A percentile compares a stretch with the other conserved stretches of the same genome.
Evolutionary conservation across 2,329 filamentous ascomycete species (phyloP).

Genomic region (Fusarium transvaalense): DNA sequence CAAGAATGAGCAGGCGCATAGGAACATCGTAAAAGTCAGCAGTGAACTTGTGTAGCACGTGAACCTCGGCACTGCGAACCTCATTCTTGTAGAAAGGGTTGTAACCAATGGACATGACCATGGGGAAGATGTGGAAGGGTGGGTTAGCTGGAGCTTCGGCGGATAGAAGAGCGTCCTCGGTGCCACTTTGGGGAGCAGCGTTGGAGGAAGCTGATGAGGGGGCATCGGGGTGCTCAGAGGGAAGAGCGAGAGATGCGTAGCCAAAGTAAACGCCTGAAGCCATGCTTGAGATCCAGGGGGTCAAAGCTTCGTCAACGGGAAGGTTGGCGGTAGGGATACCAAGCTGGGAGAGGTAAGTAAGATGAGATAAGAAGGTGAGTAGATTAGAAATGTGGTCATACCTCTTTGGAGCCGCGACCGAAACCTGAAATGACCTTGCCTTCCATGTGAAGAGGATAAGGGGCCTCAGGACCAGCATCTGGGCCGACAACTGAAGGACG

Average conservation of each 20-base stretch:
- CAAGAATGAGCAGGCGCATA: slow-evolving; percentile 84
- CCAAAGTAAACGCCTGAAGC: slow-evolving; percentile 93
- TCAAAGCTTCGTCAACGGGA: slow-evolving; percentile 72
- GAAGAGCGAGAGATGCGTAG: slow-evolving; percentile 80
- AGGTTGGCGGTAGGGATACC: slow-evolving; percentile 98
- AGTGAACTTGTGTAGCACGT: slow-evolving; percentile 82
- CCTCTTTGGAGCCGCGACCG: slow-evolving; percentile 92
- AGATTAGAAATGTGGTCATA: slow-evolving; percentile 53
- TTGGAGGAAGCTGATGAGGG: slow-evolving; percentile 14
- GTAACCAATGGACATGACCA: slow-evolving; percentile 95
- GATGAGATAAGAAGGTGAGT: background rate
- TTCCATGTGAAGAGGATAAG: slow-evolving; percentile 86
- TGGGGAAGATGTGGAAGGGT: slow-evolving; percentile 72
- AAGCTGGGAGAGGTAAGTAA: slow-evolving; percentile 66
- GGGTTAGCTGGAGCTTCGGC: slow-evolving; percentile 38
- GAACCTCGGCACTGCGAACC: slow-evolving; percentile 87
- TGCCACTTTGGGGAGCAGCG: slow-evolving; percentile 21
- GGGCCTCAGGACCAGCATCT: slow-evolving; percentile 77
- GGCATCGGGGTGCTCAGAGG: slow-evolving; percentile 60
- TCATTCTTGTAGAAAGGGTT: slow-evolving; percentile 98
- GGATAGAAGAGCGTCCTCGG: slow-evolving; percentile 34
- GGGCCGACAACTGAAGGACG: slow-evolving; percentile 80
- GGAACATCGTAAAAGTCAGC: slow-evolving; percentile 87
- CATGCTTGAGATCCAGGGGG: slow-evolving; percentile 72
- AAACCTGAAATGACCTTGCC: slow-evolving; percentile 94